phyloP scores from a whole-genome alignment of 1,139 yeast species.

The Hansenula anomala region DNA sequence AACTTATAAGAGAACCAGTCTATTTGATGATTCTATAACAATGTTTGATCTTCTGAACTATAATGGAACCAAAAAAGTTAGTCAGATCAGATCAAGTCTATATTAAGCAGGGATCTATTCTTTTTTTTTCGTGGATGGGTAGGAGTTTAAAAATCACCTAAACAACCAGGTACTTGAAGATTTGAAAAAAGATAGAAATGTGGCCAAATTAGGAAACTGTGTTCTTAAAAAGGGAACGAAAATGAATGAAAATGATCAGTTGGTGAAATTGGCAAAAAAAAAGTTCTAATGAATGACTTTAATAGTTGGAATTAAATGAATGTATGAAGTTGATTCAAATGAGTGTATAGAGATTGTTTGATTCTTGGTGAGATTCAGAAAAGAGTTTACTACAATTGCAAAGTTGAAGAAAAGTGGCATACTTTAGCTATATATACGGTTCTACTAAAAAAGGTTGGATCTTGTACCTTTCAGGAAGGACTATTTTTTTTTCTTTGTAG shows the following conservation, averaged over 20 bases:
- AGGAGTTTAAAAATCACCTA: constrained; percentile 1
- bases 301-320: not conserved
- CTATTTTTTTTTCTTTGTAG: not conserved
- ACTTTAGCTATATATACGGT: not conserved
- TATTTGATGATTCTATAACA: not conserved
- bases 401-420: not conserved
- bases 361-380: no score
- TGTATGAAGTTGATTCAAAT: not conserved
- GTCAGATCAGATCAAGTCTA: not conserved
- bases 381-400: no score
- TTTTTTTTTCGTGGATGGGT: not conserved
- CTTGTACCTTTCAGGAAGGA: not conserved
- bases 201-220: not conserved
- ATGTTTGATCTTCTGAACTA: no score
- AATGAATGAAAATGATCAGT: not conserved
- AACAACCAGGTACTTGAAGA: constrained; percentile 1
- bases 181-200: not conserved
- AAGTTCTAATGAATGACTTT: not conserved
- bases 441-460: not conserved
- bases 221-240: not conserved
- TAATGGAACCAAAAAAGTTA: no score
- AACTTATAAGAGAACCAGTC: not conserved
- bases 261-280: no score
- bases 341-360: not conserved
- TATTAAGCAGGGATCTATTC: not conserved